Evolutionary conservation across 495 filamentous ascomycete species (phyloP), one percentile per base, ranked within the genome.

Genomic region (Cenococcum geophilum): DNA sequence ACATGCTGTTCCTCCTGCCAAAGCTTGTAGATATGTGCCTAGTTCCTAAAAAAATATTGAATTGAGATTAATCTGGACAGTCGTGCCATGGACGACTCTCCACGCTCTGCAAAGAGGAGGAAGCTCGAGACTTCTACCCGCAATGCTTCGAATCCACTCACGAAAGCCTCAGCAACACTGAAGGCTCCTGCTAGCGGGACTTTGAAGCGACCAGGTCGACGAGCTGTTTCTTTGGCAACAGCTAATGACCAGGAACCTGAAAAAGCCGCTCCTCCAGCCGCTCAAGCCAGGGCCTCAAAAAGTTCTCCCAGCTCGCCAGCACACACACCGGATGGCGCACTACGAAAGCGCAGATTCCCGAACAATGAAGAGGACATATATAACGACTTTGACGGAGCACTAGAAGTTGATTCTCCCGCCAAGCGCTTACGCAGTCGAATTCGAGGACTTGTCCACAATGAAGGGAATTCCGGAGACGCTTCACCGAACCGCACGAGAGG

Each of bases 301-400:
- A 50, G 47, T n/a, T 18, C 45, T 37, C 21, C 5, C 20, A 48
- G 20, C 9, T 51, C 60, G 16, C 43, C 52, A 6, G 56, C 23
- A n/a, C n/a, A 18, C 14, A 42, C 20, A 40, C 5, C 55, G 14
- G 52, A 59, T 42, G 23, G 47, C 25, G 22, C 34, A 35, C 21
- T 49, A 37, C 35, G 23, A 36, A 48, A 45, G 25, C 55, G 34
- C 18, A n/a, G 25, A 25, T 16, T 12, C 5, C 37, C 20, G 45
- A 52, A 9, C 25, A 51, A 64, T 18, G 65, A 65, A 20, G 51
- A 61, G 55, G 68, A 70, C 49, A 42, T 68, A 27, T 70, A 68
- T 49, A 65, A 70, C 43, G 65, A 70, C 34, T 63, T 70, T 23
- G 68, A 70, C 16, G 65, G 68, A 12, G 68, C 66, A 20, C 22